Evolutionary conservation across 2,329 filamentous ascomycete species (phyloP), one percentile per base, ranked within the genome.

Genomic region (Trichoderma citrinoviride): DNA sequence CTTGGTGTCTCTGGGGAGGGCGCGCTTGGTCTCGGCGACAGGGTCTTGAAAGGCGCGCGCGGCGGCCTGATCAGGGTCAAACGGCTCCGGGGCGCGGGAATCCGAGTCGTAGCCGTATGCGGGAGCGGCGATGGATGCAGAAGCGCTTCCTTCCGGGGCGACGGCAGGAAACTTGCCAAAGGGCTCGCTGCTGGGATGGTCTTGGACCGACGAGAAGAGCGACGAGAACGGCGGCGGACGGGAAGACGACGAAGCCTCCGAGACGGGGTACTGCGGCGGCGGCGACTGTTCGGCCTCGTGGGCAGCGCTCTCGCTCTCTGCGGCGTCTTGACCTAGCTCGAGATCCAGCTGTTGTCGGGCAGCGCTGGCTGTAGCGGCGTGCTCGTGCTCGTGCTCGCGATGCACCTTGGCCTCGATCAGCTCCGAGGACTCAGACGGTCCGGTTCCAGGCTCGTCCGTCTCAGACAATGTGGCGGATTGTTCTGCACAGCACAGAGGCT

Each of bases 1-100:
- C 79, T 97, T 96, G 70, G 85, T 90, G 77, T 96, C 93, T 71
- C 81, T 83, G n/a, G 91, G 90, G 73, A 96, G 87, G 58, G 89
- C 91, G 72, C 90, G 88, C 79, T 97, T 96, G 73, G 92, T 94
- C 75, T 96, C 92, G 69, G 87, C 86, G 68, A 84, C 78, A 65
- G 81, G 78, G 71, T 86, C 82, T 72, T 81, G 78, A 65, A 83
- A 80, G 44, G 76, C 78, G 64, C 73, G 73, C 29, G 77, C 71
- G 52, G 74, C 71, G 56, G 75, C 72, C 60, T 77, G 74, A 62
- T 75, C 73, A 8, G 74, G 69, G 37, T 76, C 74, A 54, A 78
- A 77, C 33, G 78, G 76, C 65, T 76, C 75, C 8, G 78, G 73
- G 50, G 77, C 75, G 60, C 76, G 71, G 21, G 80, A 37, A 37